phyloP scores from a whole-genome alignment of 305 asterid species.

The Fraxinus ornus region DNA sequence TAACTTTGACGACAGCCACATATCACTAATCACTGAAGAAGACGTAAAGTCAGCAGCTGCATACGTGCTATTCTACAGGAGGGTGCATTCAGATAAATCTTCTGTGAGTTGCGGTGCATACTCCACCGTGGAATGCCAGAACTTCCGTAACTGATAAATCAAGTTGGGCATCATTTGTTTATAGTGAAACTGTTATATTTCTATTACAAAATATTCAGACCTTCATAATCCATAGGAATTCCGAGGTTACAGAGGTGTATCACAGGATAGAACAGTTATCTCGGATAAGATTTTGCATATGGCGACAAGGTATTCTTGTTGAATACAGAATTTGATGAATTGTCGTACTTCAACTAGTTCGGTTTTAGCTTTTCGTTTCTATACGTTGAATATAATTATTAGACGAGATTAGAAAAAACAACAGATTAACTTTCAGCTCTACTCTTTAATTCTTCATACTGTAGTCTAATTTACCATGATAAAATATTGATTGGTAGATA shows the following conservation, averaged over 20 bases:
- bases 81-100: slow-evolving; percentile 68
- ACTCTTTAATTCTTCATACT: neutral
- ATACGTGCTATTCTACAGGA: slow-evolving; percentile 86
- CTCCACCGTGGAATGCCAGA: slow-evolving; percentile 40
- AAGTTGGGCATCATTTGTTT: slow-evolving; percentile 22
- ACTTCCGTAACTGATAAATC: slow-evolving; percentile 32
- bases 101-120: slow-evolving; percentile 53
- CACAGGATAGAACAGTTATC: slow-evolving; percentile 14
- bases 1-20: slow-evolving; percentile 92
- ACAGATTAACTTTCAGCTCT: neutral
- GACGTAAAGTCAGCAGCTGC: slow-evolving; percentile 94
- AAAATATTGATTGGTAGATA: no score
- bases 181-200: slow-evolving; percentile 28
- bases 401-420: neutral
- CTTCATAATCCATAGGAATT: slow-evolving; percentile 31
- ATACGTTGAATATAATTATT: neutral
- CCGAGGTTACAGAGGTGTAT: slow-evolving; percentile 25
- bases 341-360: neutral
- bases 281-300: slow-evolving; percentile 15
- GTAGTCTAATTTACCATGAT: neutral
- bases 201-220: slow-evolving; percentile 23
- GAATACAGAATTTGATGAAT: neutral
- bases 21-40: slow-evolving; percentile 77
- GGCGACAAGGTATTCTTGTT: neutral
- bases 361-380: neutral